These are phyloP conservation scores for Phytopythium helicoides DNA, from an alignment of 352 stramenopile species.

Conservation along the genomic window DNA sequence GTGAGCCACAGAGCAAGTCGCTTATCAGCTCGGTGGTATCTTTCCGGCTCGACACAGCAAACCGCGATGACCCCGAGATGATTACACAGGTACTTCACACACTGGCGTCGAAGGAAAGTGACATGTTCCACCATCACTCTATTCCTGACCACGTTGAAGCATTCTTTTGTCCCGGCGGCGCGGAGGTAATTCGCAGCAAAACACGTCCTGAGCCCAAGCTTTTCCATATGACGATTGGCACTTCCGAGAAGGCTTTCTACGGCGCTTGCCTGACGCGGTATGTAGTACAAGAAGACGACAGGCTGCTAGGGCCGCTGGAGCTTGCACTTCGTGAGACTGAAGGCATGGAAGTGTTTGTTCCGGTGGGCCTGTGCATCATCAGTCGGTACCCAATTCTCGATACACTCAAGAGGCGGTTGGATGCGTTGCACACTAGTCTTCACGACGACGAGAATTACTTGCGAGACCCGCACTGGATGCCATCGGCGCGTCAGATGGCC, in stretches of 20 bases:
- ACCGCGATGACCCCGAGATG: constrained; percentile 52
- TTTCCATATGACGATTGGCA: constrained; percentile 85
- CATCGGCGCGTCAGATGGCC: constrained; percentile 50
- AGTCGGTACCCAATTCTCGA: constrained; percentile 80
- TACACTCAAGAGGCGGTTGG: constrained; percentile 71
- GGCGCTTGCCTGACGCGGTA: constrained; percentile 80
- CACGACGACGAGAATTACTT: constrained; percentile 56
- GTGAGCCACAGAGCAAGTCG: constrained; percentile 54
- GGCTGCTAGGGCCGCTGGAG: constrained; percentile 68
- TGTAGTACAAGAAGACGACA: constrained; percentile 61
- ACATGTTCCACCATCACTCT: constrained; percentile 69
- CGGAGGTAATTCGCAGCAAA: constrained; percentile 58
- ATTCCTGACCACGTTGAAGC: constrained; percentile 83
- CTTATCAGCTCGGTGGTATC: constrained; percentile 71
- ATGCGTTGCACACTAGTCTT: constrained; percentile 57
- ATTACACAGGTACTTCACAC: constrained; percentile 72
- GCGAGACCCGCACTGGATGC: constrained; percentile 54
- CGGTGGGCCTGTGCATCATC: constrained; percentile 74
- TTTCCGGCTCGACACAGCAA: constrained; percentile 62
- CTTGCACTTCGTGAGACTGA: constrained; percentile 81
- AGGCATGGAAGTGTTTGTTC: constrained; percentile 75
- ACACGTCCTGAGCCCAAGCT: constrained; percentile 58
- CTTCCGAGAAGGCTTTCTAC: constrained; percentile 79
- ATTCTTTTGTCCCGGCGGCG: constrained; percentile 70
- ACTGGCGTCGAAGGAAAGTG: constrained; percentile 57